A percentile compares a stretch with the other conserved stretches of the same genome.
Evolutionary conservation across 768 basidiomycete genomes (phyloP).

Genomic region (Leccinum arenicola): DNA sequence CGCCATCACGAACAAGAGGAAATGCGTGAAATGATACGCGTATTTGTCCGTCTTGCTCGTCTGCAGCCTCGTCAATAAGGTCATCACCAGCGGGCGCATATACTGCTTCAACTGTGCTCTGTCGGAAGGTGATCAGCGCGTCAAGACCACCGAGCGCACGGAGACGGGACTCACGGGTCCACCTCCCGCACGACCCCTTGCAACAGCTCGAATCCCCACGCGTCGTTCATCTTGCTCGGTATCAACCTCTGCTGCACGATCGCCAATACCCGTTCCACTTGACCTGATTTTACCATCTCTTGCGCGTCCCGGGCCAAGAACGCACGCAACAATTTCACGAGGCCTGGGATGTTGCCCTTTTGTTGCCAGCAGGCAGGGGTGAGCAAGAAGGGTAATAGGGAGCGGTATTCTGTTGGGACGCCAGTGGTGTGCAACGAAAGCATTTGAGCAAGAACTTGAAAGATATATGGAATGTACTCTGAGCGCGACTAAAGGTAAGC

Average conservation of each 20-base stretch:
- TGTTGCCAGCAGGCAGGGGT: conserved; percentile 89
- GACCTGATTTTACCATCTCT: conserved; percentile 66
- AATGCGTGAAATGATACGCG: conserved; percentile 76
- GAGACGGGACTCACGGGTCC: conserved; percentile 58
- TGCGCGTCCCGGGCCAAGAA: conserved; percentile 71
- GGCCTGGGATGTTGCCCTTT: conserved; percentile 91
- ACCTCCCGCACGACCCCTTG: conserved; percentile 71
- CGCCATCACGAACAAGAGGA: conserved; percentile 74
- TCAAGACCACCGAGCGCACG: background rate
- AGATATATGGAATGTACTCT: conserved; percentile 96
- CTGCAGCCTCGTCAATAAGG: conserved; percentile 82
- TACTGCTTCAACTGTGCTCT: conserved; percentile 69
- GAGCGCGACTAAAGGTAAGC: background rate
- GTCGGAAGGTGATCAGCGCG: background rate
- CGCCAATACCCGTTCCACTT: conserved; percentile 76
- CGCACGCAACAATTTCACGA: conserved; percentile 84
- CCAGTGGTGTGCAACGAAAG: conserved; percentile 70
- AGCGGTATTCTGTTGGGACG: conserved; percentile 75
- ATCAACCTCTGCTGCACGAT: conserved; percentile 89
- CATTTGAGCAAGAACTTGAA: conserved; percentile 96
- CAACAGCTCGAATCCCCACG: conserved; percentile 87
- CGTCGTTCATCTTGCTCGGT: conserved; percentile 83
- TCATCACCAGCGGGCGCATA: conserved; percentile 71
- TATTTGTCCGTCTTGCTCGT: conserved; percentile 87
- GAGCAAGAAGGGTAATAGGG: conserved; percentile 77